Evolutionary conservation across 108 stramenopile genomes (phyloP).

Genomic region (Pseudonitzschia delicatissima): DNA sequence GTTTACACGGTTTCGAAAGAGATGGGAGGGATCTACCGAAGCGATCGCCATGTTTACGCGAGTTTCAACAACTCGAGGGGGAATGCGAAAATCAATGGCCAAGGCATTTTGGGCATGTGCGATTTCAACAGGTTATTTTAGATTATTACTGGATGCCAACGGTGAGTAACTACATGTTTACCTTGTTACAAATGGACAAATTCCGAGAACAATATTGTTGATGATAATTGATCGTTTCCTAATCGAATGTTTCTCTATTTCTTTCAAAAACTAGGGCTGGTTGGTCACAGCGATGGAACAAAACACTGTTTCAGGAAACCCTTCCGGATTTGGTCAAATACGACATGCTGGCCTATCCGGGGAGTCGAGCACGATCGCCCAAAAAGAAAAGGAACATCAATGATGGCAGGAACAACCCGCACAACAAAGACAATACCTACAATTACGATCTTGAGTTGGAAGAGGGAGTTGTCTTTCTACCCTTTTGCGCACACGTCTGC

Average conservation of each 20-base stretch:
- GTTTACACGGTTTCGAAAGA: slow-evolving; percentile 76
- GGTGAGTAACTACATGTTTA: slow-evolving; percentile 44
- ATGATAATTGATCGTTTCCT: not conserved
- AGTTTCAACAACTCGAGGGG: slow-evolving; percentile 59
- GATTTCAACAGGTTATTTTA: slow-evolving; percentile 66
- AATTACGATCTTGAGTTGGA: slow-evolving; percentile 15
- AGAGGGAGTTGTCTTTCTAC: slow-evolving; percentile 64
- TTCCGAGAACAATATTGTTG: not conserved
- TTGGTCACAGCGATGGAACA: slow-evolving; percentile 52
- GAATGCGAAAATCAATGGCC: slow-evolving; percentile 38
- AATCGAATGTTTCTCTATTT: not conserved
- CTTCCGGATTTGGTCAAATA: slow-evolving; percentile 53
- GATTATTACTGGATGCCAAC: slow-evolving; percentile 84
- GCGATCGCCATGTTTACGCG: slow-evolving; percentile 55
- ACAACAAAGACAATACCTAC: not conserved
- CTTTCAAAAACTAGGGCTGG: slow-evolving; percentile 23
- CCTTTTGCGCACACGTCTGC: slow-evolving; percentile 76
- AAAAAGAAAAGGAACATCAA: slow-evolving; percentile 16
- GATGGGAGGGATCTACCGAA: slow-evolving; percentile 50
- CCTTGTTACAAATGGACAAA: too few relatives aligned
- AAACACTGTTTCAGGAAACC: slow-evolving; percentile 61
- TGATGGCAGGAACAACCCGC: slow-evolving; percentile 9
- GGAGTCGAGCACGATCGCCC: not conserved
- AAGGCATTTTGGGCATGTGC: slow-evolving; percentile 47
- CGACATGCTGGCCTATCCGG: slow-evolving; percentile 51